Percentiles rank a stretch among this genome's conserved stretches.
Conservation (phyloP, 2,329 filamentous ascomycete genomes). For the Cercospora janseana region DNA sequence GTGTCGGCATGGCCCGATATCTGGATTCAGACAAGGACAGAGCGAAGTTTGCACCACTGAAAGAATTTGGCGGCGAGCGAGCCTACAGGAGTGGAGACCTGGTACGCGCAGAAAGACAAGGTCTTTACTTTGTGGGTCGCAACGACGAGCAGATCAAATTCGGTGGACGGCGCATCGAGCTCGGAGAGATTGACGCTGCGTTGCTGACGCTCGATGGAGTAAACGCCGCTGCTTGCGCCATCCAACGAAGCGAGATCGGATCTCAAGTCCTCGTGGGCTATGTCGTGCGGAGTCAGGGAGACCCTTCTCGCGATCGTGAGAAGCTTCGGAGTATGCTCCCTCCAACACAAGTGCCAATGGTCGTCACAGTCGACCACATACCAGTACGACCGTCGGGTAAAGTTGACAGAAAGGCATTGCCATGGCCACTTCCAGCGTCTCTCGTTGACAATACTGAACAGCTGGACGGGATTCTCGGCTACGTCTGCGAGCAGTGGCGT, state of each 20-base stretch:
- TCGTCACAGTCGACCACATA: conserved; percentile 11
- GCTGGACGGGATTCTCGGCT: conserved; percentile 3
- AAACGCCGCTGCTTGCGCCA: conserved; percentile 11
- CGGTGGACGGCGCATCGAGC: conserved; percentile 13
- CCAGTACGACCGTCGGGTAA: conserved; percentile 10
- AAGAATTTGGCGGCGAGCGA: conserved; percentile 12
- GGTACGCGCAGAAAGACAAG: conserved; percentile 1
- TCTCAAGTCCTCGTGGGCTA: conserved; percentile 16
- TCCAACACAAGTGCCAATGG: conserved; percentile 13
- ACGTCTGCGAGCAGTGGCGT: conserved; percentile 11
- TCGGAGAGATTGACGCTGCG: conserved; percentile 14
- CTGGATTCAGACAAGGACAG: conserved; percentile 15
- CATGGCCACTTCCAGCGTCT: conserved; percentile 11
- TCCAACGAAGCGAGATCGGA: conserved; percentile 13
- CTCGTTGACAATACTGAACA: not conserved
- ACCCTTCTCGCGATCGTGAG: conserved; percentile 8
- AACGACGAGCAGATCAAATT: conserved; percentile 15
- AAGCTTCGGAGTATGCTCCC: conserved; percentile 14
- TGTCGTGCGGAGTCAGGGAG: conserved; percentile 6
- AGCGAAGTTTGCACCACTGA: conserved; percentile 5
- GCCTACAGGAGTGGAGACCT: conserved; percentile 9
- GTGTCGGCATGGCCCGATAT: conserved; percentile 14
- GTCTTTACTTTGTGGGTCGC: conserved; percentile 7
- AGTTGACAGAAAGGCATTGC: conserved; percentile 12
- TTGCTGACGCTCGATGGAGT: conserved; percentile 4